Evolutionary conservation across 2,329 filamentous ascomycete species (phyloP).

Genomic region (Aureobasidium namibiae): DNA sequence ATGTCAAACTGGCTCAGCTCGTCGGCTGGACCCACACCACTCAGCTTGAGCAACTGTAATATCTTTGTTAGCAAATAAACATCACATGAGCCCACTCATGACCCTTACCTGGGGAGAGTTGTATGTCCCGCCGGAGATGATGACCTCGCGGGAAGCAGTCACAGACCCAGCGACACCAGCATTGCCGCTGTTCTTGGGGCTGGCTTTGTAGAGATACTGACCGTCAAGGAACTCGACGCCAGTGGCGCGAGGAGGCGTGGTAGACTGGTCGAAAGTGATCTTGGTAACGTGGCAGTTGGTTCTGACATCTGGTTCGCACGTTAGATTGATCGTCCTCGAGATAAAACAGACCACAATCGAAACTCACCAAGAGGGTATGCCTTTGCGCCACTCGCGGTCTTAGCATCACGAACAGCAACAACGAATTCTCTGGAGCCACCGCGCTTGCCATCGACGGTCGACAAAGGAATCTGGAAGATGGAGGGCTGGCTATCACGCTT

Average conservation of each 20-base stretch:
- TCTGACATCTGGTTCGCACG: conserved; percentile 35
- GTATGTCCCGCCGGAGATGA: conserved; percentile 47
- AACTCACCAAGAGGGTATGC: conserved; percentile 40
- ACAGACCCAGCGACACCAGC: conserved; percentile 18
- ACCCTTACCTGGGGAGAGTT: conserved; percentile 43
- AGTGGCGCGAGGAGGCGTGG: conserved; percentile 37
- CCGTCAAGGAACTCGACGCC: conserved; percentile 37
- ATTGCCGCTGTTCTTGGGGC: conserved; percentile 17
- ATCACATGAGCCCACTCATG: too few species aligned
- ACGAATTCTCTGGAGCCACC: conserved; percentile 50
- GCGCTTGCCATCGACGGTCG: conserved; percentile 39
- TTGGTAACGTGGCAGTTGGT: conserved; percentile 59
- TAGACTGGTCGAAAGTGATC: conserved; percentile 53
- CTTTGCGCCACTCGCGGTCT: conserved; percentile 41
- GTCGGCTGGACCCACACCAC: conserved; percentile 50
- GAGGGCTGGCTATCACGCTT: conserved; percentile 39
- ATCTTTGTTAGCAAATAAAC: too few species aligned
- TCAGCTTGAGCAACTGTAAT: conserved; percentile 53
- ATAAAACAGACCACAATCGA: background rate
- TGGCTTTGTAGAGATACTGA: conserved; percentile 31
- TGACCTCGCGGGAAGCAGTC: conserved; percentile 37
- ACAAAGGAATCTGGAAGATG: conserved; percentile 51
- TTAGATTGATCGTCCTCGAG: background rate
- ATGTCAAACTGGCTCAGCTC: conserved; percentile 49
- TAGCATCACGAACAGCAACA: conserved; percentile 40